These are phyloP conservation scores for Fomitopsis betulina DNA, from an alignment of 1,284 basidiomycete species.

Conservation along the genomic window DNA sequence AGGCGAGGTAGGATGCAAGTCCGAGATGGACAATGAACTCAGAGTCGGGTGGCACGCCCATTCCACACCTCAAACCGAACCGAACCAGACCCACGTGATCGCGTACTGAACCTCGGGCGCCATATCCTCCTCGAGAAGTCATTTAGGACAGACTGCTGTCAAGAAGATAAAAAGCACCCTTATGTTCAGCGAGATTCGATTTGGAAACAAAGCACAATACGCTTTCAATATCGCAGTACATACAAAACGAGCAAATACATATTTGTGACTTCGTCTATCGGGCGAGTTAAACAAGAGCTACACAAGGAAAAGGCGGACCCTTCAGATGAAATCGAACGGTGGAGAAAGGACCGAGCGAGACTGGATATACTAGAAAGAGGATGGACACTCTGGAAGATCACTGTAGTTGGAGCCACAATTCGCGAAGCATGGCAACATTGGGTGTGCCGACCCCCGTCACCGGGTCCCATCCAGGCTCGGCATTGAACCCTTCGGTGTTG, in stretches of 20 bases:
- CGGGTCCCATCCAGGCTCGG: conserved; percentile 36
- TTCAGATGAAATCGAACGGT: not conserved
- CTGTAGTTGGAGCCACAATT: conserved; percentile 14
- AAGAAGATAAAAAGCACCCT: too few relatives aligned
- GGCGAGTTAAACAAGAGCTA: too few relatives aligned
- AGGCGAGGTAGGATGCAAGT: not conserved
- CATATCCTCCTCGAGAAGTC: too few relatives aligned
- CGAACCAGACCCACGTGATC: not conserved
- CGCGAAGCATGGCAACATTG: conserved; percentile 21
- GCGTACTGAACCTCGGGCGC: not conserved
- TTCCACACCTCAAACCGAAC: not conserved
- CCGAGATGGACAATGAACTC: too few relatives aligned
- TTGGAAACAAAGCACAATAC: too few relatives aligned
- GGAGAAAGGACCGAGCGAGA: not conserved
- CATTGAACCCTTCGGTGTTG: conserved; percentile 32
- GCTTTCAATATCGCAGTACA: too few relatives aligned
- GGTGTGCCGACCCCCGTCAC: conserved; percentile 30
- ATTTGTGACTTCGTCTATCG: too few relatives aligned
- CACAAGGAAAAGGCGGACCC: too few relatives aligned
- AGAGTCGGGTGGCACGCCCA: not conserved
- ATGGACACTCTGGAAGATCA: not conserved
- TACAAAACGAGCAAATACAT: too few relatives aligned
- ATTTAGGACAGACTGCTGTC: too few relatives aligned
- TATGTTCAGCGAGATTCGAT: too few relatives aligned
- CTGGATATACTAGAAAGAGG: not conserved